Conservation (phyloP, 2,329 filamentous ascomycete genomes). For the Rhynchosporium graminicola region DNA sequence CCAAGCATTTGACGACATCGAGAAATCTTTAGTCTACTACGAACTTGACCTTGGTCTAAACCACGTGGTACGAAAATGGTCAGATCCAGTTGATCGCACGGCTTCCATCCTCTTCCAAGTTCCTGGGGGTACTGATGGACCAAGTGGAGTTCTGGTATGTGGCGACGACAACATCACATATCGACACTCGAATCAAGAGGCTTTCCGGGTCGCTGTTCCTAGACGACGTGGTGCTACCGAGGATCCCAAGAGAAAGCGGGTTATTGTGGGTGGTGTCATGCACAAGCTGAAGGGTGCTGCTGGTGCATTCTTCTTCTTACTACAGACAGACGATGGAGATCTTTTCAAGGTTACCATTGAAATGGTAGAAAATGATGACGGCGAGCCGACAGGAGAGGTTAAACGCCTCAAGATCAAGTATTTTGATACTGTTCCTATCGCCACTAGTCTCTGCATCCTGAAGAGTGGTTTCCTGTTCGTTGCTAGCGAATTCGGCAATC, state of each 20-base stretch:
- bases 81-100: slow-evolving; percentile 86
- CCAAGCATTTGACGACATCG: slow-evolving; percentile 74
- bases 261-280: slow-evolving; percentile 89
- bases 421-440: slow-evolving; percentile 92
- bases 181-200: slow-evolving; percentile 90
- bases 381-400: slow-evolving; percentile 78
- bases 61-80: slow-evolving; percentile 96
- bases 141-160: slow-evolving; percentile 92
- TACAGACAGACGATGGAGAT: slow-evolving; percentile 97
- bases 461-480: slow-evolving; percentile 96
- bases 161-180: slow-evolving; percentile 95
- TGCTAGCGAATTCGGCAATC: slow-evolving; percentile 88
- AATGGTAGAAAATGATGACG: slow-evolving; percentile 79
- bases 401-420: slow-evolving; percentile 89
- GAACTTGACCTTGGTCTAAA: slow-evolving; percentile 96
- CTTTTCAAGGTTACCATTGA: slow-evolving; percentile 95
- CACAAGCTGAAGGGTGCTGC: slow-evolving; percentile 83
- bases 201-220: slow-evolving; percentile 86
- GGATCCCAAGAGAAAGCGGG: slow-evolving; percentile 86
- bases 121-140: slow-evolving; percentile 88
- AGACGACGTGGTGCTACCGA: slow-evolving; percentile 84
- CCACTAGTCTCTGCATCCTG: slow-evolving; percentile 84
- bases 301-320: slow-evolving; percentile 93
- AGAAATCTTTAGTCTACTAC: slow-evolving; percentile 95
- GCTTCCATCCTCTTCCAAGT: slow-evolving; percentile 93